Percentiles rank a stretch among this genome's conserved stretches.
phyloP scores from a whole-genome alignment of 2,329 filamentous ascomycete species.

The Paraphaeosphaeria sporulosa region DNA sequence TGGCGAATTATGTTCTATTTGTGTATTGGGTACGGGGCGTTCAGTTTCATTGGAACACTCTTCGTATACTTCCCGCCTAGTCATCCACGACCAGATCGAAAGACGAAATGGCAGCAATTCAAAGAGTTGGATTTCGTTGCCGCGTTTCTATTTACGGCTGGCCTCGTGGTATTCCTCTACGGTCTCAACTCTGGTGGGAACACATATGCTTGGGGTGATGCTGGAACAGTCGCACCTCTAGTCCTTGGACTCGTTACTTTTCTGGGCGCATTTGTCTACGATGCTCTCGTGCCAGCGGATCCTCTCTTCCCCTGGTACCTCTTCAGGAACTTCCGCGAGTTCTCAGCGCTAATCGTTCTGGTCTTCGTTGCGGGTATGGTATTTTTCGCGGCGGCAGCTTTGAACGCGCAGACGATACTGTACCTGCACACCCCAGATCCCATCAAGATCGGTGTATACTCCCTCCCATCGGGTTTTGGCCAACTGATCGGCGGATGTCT shows the following conservation, averaged over 20 bases:
- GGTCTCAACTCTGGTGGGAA: conserved; percentile 55
- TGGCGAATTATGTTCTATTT: conserved; percentile 53
- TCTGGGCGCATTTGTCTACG: conserved; percentile 26
- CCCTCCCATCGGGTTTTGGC: conserved; percentile 26
- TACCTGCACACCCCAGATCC: conserved; percentile 29
- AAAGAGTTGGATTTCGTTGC: conserved; percentile 54
- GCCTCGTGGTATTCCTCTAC: conserved; percentile 53
- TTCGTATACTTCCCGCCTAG: conserved; percentile 59
- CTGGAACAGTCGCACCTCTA: conserved; percentile 36
- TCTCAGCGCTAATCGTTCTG: conserved; percentile 37
- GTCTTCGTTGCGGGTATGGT: conserved; percentile 41
- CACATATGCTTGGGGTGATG: conserved; percentile 35
- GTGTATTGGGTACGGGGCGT: conserved; percentile 54
- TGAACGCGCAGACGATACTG: conserved; percentile 30
- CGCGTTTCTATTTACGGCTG: conserved; percentile 53
- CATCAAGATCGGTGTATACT: conserved; percentile 29
- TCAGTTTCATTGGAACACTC: conserved; percentile 52
- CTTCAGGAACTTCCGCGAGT: conserved; percentile 36
- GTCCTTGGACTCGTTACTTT: conserved; percentile 31
- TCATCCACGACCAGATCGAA: conserved; percentile 47
- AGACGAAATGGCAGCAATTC: conserved; percentile 37
- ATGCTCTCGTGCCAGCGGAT: conserved; percentile 28
- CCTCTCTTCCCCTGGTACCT: conserved; percentile 40
- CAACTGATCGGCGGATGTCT: conserved; percentile 26
- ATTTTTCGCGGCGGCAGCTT: conserved; percentile 33